These are phyloP conservation scores for Ganoderma lucidum DNA, from an alignment of 1,284 basidiomycete genomes.

Conservation along the genomic window DNA sequence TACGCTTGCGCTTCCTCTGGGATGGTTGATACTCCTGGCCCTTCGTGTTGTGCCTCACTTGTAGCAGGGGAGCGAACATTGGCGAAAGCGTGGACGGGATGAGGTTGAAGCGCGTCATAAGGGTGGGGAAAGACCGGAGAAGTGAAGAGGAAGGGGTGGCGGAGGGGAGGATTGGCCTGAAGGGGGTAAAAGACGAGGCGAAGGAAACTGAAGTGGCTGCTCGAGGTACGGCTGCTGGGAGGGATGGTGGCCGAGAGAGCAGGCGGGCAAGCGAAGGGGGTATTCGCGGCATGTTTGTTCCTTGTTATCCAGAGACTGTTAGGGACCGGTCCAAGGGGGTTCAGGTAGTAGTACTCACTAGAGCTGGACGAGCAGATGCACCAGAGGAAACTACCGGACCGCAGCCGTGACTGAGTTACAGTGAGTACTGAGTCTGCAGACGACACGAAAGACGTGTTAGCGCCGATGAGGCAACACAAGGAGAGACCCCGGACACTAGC, in stretches of 20 bases:
- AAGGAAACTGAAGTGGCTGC: slow-evolving; percentile 22
- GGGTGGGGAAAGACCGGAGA: slow-evolving; percentile 19
- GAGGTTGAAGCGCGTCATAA: slow-evolving; percentile 26
- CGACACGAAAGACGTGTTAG: slow-evolving; percentile 21
- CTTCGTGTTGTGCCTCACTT: slow-evolving; percentile 56
- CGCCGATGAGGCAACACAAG: slow-evolving; percentile 10
- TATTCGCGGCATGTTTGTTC: slow-evolving; percentile 37
- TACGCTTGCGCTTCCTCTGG: slow-evolving; percentile 87
- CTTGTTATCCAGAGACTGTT: background rate
- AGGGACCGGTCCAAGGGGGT: too few species aligned
- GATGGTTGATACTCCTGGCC: slow-evolving; percentile 90
- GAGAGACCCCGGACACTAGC: slow-evolving; percentile 18
- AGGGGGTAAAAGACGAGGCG: slow-evolving; percentile 24
- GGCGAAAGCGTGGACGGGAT: slow-evolving; percentile 18
- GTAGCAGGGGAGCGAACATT: slow-evolving; percentile 40
- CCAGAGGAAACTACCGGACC: background rate
- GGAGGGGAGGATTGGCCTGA: slow-evolving; percentile 27
- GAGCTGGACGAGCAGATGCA: background rate
- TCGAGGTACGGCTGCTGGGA: slow-evolving; percentile 24
- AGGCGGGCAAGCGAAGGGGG: slow-evolving; percentile 37
- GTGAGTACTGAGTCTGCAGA: slow-evolving; percentile 3
- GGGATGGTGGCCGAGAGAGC: slow-evolving; percentile 33
- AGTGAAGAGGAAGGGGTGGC: slow-evolving; percentile 22
- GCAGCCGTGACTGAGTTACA: background rate
- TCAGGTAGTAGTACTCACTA: slow-evolving; percentile 8